Conservation (phyloP, 2,329 filamentous ascomycete species). For the Calonectria pteridis region DNA sequence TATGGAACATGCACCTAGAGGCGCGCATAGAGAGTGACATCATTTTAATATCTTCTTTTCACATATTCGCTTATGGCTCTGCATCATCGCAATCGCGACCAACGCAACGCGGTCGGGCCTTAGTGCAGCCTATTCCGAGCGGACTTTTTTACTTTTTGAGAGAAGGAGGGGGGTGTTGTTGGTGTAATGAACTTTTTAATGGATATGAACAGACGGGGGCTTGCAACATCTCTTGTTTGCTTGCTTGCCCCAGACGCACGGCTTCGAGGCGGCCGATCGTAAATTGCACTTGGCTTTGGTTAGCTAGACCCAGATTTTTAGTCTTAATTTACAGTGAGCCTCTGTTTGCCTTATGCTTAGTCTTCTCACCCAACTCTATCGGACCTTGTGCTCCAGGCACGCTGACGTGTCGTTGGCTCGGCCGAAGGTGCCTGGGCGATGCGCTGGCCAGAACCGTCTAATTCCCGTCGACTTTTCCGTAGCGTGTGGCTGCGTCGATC, state of each 20-base stretch:
- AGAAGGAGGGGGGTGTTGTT: not conserved
- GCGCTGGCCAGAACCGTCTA: not conserved
- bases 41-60: not conserved
- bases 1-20: slow-evolving; percentile 46
- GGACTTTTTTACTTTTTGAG: not conserved
- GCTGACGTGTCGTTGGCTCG: not conserved
- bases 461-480: slow-evolving; percentile 4
- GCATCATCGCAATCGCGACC: not conserved
- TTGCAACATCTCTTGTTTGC: not conserved
- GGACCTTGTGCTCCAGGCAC: not conserved
- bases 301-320: slow-evolving; percentile 1
- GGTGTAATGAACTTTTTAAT: not conserved
- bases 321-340: slow-evolving; percentile 8
- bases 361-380: not conserved
- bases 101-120: not conserved
- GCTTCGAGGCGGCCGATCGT: not conserved
- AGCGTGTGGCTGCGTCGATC: not conserved
- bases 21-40: not conserved
- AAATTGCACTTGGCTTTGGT: not conserved
- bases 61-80: not conserved
- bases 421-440: not conserved
- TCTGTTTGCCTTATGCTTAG: slow-evolving; percentile 2
- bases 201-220: not conserved
- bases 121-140: too few relatives aligned
- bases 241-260: not conserved